A percentile compares a stretch with the other conserved stretches of the same genome.
Conservation (phyloP, 2,329 filamentous ascomycete species). For the Fusarium sp. region DNA sequence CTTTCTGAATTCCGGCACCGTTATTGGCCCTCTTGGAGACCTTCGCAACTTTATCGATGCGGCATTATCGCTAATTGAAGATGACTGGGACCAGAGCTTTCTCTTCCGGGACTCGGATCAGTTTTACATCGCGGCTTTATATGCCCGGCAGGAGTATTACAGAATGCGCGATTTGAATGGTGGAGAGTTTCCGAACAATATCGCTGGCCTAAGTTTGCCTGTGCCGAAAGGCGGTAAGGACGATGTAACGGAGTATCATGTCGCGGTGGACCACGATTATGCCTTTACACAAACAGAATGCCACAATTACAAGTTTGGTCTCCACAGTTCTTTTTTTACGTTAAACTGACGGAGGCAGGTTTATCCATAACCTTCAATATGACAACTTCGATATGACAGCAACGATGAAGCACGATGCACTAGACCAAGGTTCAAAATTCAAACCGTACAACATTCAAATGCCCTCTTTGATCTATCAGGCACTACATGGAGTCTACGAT, state of each 20-base stretch:
- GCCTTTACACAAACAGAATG: conserved; percentile 63
- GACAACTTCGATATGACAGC: conserved; percentile 57
- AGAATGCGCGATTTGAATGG: conserved; percentile 24
- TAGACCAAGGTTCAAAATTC: conserved; percentile 10
- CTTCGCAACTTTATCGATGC: conserved; percentile 35
- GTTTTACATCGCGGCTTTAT: conserved; percentile 32
- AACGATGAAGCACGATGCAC: conserved; percentile 37
- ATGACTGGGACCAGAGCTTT: conserved; percentile 12
- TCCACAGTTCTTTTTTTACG: not conserved
- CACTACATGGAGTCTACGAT: conserved; percentile 16
- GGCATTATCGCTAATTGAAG: conserved; percentile 14
- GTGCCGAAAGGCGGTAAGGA: conserved; percentile 7
- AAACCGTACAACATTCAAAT: conserved; percentile 36
- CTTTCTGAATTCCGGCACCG: conserved; percentile 40
- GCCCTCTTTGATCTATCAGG: conserved; percentile 21
- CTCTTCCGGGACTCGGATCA: conserved; percentile 35
- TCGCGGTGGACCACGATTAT: conserved; percentile 33
- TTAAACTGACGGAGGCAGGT: conserved; percentile 26
- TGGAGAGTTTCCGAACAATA: conserved; percentile 19
- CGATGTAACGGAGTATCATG: conserved; percentile 32
- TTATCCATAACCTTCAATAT: conserved; percentile 57
- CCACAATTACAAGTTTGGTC: conserved; percentile 58
- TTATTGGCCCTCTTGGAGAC: conserved; percentile 38
- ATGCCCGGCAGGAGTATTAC: conserved; percentile 41
- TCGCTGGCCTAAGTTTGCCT: conserved; percentile 21